phyloP scores from a whole-genome alignment of 179 eudicot genomes.

The Nepenthes alata region DNA sequence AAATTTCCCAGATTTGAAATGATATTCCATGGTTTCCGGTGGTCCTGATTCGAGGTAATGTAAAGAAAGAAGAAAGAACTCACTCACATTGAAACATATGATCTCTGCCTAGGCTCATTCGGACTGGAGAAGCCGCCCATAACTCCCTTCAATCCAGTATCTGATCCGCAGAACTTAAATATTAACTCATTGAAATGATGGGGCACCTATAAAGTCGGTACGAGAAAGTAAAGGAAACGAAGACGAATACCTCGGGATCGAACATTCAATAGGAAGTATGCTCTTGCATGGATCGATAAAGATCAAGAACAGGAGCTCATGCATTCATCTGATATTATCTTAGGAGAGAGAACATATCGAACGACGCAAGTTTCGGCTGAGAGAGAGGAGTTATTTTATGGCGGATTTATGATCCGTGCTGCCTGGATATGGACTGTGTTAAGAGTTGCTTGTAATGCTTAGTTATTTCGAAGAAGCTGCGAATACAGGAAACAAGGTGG shows the following conservation, averaged over 20 bases:
- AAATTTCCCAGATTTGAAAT: not conserved
- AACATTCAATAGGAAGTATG: too few relatives aligned
- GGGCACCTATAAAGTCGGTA: not conserved
- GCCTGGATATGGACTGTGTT: not conserved
- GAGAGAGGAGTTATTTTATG: not conserved
- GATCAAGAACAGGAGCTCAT: too few relatives aligned
- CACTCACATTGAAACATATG: constrained; percentile 26
- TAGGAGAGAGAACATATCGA: too few relatives aligned
- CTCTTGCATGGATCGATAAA: too few relatives aligned
- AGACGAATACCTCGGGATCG: not conserved
- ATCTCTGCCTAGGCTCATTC: constrained; percentile 35
- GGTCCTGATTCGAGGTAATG: not conserved
- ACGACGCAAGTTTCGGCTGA: too few relatives aligned
- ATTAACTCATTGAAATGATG: not conserved
- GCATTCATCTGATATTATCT: too few relatives aligned
- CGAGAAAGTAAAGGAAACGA: not conserved
- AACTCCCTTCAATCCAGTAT: not conserved
- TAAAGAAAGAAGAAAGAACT: not conserved
- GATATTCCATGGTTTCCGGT: not conserved
- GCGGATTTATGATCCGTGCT: not conserved
- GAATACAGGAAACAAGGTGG: too few relatives aligned
- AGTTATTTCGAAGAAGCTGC: not conserved
- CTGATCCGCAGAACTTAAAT: constrained; percentile 3
- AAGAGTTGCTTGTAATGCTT: not conserved
- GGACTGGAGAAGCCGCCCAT: constrained; percentile 21